A percentile compares a stretch with the other conserved stretches of the same genome.
Conservation (phyloP, 139 green algal genomes). For the Chlorella sp. region DNA sequence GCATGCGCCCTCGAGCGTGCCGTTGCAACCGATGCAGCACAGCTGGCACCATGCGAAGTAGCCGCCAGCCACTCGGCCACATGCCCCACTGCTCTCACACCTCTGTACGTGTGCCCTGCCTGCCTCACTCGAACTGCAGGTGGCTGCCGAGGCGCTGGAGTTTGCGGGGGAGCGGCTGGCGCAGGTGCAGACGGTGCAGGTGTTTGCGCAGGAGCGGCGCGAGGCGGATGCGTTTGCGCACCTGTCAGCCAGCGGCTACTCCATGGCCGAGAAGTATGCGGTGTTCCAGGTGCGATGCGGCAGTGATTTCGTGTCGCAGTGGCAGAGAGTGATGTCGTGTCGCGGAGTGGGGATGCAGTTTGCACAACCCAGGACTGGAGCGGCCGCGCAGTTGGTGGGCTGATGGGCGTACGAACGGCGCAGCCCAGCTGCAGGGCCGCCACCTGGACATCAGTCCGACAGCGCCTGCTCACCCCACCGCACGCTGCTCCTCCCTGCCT, state of each 20-base stretch:
- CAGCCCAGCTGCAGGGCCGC: no score
- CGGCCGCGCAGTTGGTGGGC: no score
- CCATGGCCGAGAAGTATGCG: conserved; percentile 26
- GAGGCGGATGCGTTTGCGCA: conserved; percentile 23
- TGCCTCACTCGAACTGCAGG: background rate
- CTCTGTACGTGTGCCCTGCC: background rate
- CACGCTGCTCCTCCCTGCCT: background rate
- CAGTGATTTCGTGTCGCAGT: no score
- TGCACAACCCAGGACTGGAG: no score
- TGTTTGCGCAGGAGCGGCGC: conserved; percentile 36
- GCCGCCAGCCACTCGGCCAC: no score
- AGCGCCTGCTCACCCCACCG: background rate
- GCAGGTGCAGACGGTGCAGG: conserved; percentile 41
- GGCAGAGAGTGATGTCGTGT: no score
- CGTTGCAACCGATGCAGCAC: no score
- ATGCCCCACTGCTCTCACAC: background rate
- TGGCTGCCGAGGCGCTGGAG: conserved; percentile 19
- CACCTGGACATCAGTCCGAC: no score
- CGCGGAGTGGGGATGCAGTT: no score
- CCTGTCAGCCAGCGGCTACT: conserved; percentile 9
- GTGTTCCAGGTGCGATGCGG: conserved; percentile 29
- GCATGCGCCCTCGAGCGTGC: no score
- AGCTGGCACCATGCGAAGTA: no score
- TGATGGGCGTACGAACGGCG: no score
- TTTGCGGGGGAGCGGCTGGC: conserved; percentile 42